Evolutionary conservation across 2,329 filamentous ascomycete genomes (phyloP).

Genomic region (Juglanconis oblonga): DNA sequence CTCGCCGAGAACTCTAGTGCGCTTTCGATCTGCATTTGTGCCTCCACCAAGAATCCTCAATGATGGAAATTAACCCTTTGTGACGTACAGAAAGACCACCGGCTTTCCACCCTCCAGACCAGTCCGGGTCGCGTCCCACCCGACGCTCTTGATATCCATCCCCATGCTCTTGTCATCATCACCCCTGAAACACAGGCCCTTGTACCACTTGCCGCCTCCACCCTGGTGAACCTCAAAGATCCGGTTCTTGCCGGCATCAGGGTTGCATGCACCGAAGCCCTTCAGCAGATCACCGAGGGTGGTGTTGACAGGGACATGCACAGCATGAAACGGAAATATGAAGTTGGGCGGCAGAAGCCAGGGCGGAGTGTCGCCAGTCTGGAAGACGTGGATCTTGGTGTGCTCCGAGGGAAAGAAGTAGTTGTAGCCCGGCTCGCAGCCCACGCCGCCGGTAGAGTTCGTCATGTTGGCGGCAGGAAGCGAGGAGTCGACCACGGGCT

Average conservation of each 20-base stretch:
- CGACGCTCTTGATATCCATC: constrained; percentile 52
- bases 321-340: constrained; percentile 44
- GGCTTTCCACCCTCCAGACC: constrained; percentile 47
- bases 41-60: neutral
- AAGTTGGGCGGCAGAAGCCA: constrained; percentile 48
- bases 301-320: constrained; percentile 50
- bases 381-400: constrained; percentile 59
- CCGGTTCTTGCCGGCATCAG: constrained; percentile 48
- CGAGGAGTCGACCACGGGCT: constrained; percentile 39
- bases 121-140: constrained; percentile 54
- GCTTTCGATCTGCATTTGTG: neutral
- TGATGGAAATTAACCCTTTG: constrained; percentile 40
- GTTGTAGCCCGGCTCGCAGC: constrained; percentile 61
- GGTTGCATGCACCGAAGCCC: constrained; percentile 56
- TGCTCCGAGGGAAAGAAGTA: constrained; percentile 59
- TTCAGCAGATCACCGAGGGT: constrained; percentile 56
- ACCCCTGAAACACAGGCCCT: constrained; percentile 49
- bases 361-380: constrained; percentile 42
- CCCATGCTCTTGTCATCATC: constrained; percentile 46
- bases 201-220: constrained; percentile 58
- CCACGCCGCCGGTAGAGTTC: constrained; percentile 55
- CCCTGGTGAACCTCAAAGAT: constrained; percentile 55
- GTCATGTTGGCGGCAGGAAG: constrained; percentile 53
- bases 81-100: constrained; percentile 60
- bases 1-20: too few species aligned